Percentiles rank a stretch among this genome's conserved stretches.
phyloP scores from a whole-genome alignment of 78 protist species.

The Guillardia theta region DNA sequence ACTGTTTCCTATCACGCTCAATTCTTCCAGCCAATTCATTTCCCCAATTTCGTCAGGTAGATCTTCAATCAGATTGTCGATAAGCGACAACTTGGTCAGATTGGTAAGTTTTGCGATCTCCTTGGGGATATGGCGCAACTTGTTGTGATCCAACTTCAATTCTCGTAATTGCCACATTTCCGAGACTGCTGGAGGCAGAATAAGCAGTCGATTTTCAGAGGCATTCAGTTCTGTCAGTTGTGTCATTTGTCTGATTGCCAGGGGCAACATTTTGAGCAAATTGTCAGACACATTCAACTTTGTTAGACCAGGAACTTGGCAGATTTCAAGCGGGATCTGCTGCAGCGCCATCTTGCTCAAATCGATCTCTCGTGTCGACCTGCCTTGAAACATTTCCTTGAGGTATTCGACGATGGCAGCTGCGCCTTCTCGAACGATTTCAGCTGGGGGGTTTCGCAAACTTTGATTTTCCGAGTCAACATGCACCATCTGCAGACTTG shows the following conservation, averaged over 20 bases:
- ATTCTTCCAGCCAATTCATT: background rate
- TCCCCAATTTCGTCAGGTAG: constrained; percentile 15
- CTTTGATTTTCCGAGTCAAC: background rate
- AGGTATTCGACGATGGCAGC: constrained; percentile 38
- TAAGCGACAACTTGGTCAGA: background rate
- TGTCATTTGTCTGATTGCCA: background rate
- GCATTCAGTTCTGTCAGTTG: background rate
- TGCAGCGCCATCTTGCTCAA: constrained; percentile 34
- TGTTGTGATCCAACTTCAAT: background rate
- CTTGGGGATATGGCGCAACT: background rate
- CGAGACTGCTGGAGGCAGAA: background rate
- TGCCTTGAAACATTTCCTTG: background rate
- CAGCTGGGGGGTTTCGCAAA: constrained; percentile 16
- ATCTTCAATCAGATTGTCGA: constrained; percentile 26
- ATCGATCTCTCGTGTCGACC: background rate
- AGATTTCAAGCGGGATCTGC: background rate
- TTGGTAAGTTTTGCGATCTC: background rate
- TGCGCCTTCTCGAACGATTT: constrained; percentile 9
- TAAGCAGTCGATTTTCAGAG: background rate
- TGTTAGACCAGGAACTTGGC: background rate
- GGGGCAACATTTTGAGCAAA: constrained; percentile 8
- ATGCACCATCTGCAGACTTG: constrained; percentile 1
- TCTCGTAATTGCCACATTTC: constrained; percentile 6
- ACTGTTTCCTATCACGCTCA: background rate
- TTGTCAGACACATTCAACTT: constrained; percentile 26